Conservation (phyloP, 225 moss, liverwort and hornwort genomes). For the Marchantia paleacea region DNA sequence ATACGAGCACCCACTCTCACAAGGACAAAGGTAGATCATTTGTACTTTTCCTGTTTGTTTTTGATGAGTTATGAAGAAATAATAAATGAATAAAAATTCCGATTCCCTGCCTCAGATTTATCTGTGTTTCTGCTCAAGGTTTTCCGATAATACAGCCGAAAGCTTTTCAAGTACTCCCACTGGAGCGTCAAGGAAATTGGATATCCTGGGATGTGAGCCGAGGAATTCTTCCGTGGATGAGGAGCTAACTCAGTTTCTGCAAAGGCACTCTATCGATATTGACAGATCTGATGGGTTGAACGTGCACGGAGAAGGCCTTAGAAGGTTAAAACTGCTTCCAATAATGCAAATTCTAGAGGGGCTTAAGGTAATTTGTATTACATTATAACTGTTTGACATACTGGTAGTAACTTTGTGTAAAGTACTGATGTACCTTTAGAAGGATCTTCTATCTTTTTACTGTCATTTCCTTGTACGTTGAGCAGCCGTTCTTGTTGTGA, state of each 20-base stretch:
- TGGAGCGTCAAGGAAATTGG: conserved; percentile 19
- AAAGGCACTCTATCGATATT: background rate
- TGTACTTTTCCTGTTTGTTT: background rate
- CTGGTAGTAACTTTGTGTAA: background rate
- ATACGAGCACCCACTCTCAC: conserved; percentile 27
- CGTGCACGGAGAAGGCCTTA: conserved; percentile 59
- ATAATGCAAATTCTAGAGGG: conserved; percentile 57
- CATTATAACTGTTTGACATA: background rate
- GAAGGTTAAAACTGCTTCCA: conserved; percentile 42
- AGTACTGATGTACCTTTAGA: background rate
- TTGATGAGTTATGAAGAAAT: background rate
- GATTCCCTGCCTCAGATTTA: background rate
- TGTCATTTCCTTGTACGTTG: background rate
- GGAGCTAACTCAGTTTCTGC: background rate
- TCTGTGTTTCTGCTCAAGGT: conserved; percentile 11
- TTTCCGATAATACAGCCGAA: background rate
- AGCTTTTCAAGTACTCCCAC: conserved; percentile 3
- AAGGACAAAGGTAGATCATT: conserved; percentile 19
- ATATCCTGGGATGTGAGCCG: background rate
- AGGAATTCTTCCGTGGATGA: background rate
- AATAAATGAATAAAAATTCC: background rate
- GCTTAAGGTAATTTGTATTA: conserved; percentile 29
- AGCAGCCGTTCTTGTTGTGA: background rate
- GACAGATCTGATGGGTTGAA: conserved; percentile 29
- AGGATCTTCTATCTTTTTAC: background rate